Conservation (phyloP, 148 eudicot species). For the Fagopyrum tataricum region DNA sequence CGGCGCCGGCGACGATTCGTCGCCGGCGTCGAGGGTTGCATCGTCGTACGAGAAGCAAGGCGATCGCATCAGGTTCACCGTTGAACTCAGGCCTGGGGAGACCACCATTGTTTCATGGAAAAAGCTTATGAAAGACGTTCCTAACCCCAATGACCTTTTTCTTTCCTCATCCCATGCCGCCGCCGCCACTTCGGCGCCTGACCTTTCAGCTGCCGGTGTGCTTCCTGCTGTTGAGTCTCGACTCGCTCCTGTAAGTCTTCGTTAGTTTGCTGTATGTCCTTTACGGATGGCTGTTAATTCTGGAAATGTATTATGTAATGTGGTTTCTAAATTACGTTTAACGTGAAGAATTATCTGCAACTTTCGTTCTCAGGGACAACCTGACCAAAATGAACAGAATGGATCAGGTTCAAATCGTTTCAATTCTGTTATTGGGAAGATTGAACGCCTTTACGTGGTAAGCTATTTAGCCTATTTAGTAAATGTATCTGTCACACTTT, state of each 20-base stretch:
- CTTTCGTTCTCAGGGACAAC: slow-evolving; percentile 36
- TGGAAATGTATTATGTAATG: slow-evolving; percentile 8
- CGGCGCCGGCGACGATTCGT: slow-evolving; percentile 8
- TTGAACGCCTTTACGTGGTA: slow-evolving; percentile 93
- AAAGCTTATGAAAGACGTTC: slow-evolving; percentile 25
- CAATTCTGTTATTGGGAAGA: slow-evolving; percentile 86
- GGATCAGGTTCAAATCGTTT: slow-evolving; percentile 66
- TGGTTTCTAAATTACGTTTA: background rate
- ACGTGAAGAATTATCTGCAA: background rate
- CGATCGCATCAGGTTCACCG: slow-evolving; percentile 21
- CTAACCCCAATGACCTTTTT: background rate
- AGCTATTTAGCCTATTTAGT: slow-evolving; percentile 13
- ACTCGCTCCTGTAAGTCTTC: slow-evolving; percentile 15
- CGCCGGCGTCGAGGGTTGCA: slow-evolving; percentile 4
- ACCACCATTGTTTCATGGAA: slow-evolving; percentile 39
- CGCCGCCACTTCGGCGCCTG: background rate
- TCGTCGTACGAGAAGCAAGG: slow-evolving; percentile 12
- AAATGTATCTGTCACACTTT: slow-evolving; percentile 1
- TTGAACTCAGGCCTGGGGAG: slow-evolving; percentile 29
- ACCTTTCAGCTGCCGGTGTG: background rate
- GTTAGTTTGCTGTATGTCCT: background rate
- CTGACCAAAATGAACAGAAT: slow-evolving; percentile 48
- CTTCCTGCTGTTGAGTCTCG: slow-evolving; percentile 14
- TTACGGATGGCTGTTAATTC: background rate
- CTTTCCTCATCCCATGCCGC: slow-evolving; percentile 1